Base-by-base conservation (phyloP, 805 yeast species). In the Candida quercuum region DNA sequence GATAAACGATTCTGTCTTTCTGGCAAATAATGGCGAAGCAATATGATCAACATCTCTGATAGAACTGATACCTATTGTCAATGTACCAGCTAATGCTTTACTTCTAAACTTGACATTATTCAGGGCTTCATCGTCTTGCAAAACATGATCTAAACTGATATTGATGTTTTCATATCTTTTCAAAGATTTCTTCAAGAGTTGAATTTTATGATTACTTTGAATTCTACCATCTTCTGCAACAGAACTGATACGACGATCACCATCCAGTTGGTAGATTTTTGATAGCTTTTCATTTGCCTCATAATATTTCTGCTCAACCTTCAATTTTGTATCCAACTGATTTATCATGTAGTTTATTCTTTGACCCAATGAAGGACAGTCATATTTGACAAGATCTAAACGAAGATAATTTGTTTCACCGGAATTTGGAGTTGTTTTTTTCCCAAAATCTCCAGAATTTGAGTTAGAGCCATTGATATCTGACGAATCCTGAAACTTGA, bases 261-360 rank as follows among this genome's bases (percentile, higher is more conserved):
- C 96, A 54, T 93, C 97, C 60, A 83, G 72, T 53, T 81, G 81
- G 57, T 93, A 93, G 37, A 93, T 74, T 48, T 80, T 85, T 20
- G 84, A 80, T 54, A 93, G 75, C 59, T 91, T 93, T 46, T 86
- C 94, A 48, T 88, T 88, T 6, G 97, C 98, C 47, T 81, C 91
- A 51, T 81, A 80, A 61, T 91, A 93, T 61, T 93, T 95, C 50
- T 86, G 79, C 59, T 93, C 99, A 27, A 91, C 95, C 54, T 91
- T 93, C 32, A 91, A 71, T 61, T 93, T 93, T 60, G 91, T 88
- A 57, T 89, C 96, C 42, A 93, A 70, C 60, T 88, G 95, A 63
- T 89, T 97, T 38, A 91, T 72, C 98, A 93, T 89, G 51, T 86
- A 81, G 61, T 87, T 96, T 54, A 93, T 93, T 45, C 93, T 76